phyloP scores from a whole-genome alignment of 2,329 filamentous ascomycete genomes.

The Colletotrichum sp. region DNA sequence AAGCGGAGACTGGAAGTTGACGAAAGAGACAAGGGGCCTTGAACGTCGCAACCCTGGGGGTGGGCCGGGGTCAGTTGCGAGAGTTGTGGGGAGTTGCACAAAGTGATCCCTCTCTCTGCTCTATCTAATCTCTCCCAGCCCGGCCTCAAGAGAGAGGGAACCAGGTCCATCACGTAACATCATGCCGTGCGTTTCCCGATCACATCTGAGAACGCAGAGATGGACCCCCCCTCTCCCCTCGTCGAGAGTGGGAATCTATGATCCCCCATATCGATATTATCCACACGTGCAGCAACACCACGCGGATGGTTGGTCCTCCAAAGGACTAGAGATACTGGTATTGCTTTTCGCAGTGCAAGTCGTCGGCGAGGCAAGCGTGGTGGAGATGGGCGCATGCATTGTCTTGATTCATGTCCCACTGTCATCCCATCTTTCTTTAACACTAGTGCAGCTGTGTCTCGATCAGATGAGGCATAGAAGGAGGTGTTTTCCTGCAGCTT shows the following conservation, averaged over 20 bases:
- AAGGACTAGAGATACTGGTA: neutral
- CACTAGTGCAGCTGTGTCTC: neutral
- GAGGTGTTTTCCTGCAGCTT: neutral
- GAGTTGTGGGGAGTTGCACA: neutral
- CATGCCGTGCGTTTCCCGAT: neutral
- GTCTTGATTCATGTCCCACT: conserved; percentile 6
- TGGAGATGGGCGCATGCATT: neutral
- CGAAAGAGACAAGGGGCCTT: neutral
- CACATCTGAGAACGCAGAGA: neutral
- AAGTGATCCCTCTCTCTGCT: neutral
- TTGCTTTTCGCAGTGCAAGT: neutral
- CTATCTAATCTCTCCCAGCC: neutral
- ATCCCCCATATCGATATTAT: neutral
- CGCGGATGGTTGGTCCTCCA: neutral
- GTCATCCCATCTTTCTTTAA: neutral
- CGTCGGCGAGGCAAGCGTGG: neutral
- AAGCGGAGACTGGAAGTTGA: neutral
- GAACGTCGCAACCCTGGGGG: neutral
- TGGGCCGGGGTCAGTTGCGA: neutral
- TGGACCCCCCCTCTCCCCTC: neutral
- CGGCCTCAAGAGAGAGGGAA: neutral
- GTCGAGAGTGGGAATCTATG: neutral
- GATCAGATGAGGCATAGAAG: neutral
- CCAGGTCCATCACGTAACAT: neutral
- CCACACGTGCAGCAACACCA: conserved; percentile 13